A percentile compares a stretch with the other conserved stretches of the same genome.
Conservation (phyloP, 441 rosid genomes). For the Populus hybrid region DNA sequence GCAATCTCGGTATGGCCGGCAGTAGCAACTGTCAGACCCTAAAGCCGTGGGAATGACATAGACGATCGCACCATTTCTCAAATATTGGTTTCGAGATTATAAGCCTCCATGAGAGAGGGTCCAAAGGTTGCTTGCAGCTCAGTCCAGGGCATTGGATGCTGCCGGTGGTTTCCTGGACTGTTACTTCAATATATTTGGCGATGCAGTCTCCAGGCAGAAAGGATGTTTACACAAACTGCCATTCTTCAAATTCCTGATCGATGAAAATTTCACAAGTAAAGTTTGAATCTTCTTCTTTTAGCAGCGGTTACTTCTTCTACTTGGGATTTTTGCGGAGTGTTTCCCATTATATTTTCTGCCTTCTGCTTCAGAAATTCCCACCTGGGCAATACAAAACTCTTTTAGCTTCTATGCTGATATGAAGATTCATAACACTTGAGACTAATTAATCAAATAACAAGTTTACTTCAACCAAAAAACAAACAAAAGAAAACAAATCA, state of each 20-base stretch:
- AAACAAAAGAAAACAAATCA: background rate
- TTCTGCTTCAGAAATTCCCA: background rate
- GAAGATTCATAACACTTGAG: background rate
- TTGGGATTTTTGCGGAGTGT: constrained; percentile 7
- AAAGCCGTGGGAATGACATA: constrained; percentile 6
- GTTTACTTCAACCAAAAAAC: background rate
- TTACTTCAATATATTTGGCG: constrained; percentile 15
- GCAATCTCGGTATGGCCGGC: constrained; percentile 22
- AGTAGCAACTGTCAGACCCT: constrained; percentile 5
- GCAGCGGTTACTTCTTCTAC: background rate
- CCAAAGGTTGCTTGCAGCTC: constrained; percentile 3
- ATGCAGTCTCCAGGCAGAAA: constrained; percentile 26
- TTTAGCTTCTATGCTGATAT: background rate
- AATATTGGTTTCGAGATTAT: background rate
- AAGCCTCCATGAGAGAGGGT: constrained; percentile 12
- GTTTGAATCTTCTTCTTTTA: constrained; percentile 2
- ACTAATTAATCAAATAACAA: background rate
- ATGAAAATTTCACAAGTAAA: constrained; percentile 30
- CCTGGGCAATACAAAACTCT: background rate
- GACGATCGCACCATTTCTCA: constrained; percentile 26
- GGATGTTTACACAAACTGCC: constrained; percentile 17
- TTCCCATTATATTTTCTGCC: constrained; percentile 12
- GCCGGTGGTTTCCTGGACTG: constrained; percentile 12
- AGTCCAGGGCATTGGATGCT: constrained; percentile 20
- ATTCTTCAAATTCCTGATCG: constrained; percentile 22